Evolutionary conservation across 2,329 filamentous ascomycete species (phyloP).

Genomic region (Leptographium lundbergii): DNA sequence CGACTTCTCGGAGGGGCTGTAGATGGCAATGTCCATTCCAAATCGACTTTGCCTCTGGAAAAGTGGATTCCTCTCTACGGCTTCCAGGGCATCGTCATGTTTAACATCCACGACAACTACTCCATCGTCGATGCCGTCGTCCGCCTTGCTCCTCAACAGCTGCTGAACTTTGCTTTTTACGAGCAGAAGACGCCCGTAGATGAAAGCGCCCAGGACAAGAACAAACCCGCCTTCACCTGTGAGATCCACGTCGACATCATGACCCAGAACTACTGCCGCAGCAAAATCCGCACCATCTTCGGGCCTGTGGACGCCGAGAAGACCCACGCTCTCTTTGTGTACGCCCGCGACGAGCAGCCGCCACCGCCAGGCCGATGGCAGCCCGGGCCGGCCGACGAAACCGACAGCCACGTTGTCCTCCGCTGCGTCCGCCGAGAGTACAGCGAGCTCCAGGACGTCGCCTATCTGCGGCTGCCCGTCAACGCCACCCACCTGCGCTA

Average conservation of each 20-base stretch:
- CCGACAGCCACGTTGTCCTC: neutral
- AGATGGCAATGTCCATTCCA: neutral
- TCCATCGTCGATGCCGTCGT: constrained; percentile 6
- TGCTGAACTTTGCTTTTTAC: constrained; percentile 1
- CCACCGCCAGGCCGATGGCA: neutral
- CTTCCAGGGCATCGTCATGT: constrained; percentile 8
- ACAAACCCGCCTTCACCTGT: no score
- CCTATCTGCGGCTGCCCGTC: constrained; percentile 6
- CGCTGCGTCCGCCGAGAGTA: neutral
- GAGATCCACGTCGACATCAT: neutral
- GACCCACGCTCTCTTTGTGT: constrained; percentile 3
- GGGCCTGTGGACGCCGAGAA: neutral
- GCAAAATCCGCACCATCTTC: neutral
- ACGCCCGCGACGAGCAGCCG: neutral
- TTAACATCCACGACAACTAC: constrained; percentile 1
- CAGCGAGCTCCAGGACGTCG: neutral
- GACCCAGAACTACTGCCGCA: neutral
- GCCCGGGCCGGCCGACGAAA: neutral
- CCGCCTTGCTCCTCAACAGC: neutral
- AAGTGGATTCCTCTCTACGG: constrained; percentile 5
- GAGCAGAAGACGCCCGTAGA: no score
- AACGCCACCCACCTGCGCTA: neutral
- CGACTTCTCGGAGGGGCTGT: neutral
- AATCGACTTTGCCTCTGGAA: neutral
- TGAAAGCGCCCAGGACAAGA: neutral